Evolutionary conservation across 371 early-diverging fungal species (phyloP).

Genomic region (Actinomortierella ambigua): DNA sequence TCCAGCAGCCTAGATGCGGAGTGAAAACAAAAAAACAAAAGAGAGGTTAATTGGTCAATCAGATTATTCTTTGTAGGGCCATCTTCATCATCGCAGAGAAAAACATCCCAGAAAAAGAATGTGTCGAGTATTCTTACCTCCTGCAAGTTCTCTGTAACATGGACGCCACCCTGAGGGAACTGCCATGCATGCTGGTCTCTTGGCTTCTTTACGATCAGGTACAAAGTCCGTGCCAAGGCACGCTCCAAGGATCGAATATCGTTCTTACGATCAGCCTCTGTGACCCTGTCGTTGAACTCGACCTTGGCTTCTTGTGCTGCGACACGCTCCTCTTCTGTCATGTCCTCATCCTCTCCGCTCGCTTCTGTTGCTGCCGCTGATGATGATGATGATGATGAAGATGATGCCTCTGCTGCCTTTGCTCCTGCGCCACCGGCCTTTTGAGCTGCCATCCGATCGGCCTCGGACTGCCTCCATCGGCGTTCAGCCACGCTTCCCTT

Average conservation of each 20-base stretch:
- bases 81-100: too few relatives aligned
- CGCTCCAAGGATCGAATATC: slow-evolving; percentile 79
- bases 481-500: slow-evolving; percentile 85
- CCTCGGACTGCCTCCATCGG: slow-evolving; percentile 62
- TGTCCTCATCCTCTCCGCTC: slow-evolving; percentile 18
- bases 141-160: slow-evolving; percentile 66
- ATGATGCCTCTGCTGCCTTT: slow-evolving; percentile 5
- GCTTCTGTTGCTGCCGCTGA: slow-evolving; percentile 16
- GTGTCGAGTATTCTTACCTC: slow-evolving; percentile 49
- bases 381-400: slow-evolving; percentile 4
- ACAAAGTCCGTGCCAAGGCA: slow-evolving; percentile 72
- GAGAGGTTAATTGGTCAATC: background rate
- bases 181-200: slow-evolving; percentile 69
- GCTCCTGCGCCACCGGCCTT: too few relatives aligned
- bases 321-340: slow-evolving; percentile 56
- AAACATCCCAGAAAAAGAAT: background rate
- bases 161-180: slow-evolving; percentile 77
- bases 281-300: slow-evolving; percentile 56
- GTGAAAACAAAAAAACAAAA: background rate
- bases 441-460: slow-evolving; percentile 14
- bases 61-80: background rate
- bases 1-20: slow-evolving; percentile 62
- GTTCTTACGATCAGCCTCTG: slow-evolving; percentile 70
- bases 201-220: slow-evolving; percentile 75
- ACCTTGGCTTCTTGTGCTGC: slow-evolving; percentile 50